Percentiles rank a stretch among this genome's conserved stretches.
Evolutionary conservation across 2,329 filamentous ascomycete genomes (phyloP).

Genomic region (Diplodia mutila): DNA sequence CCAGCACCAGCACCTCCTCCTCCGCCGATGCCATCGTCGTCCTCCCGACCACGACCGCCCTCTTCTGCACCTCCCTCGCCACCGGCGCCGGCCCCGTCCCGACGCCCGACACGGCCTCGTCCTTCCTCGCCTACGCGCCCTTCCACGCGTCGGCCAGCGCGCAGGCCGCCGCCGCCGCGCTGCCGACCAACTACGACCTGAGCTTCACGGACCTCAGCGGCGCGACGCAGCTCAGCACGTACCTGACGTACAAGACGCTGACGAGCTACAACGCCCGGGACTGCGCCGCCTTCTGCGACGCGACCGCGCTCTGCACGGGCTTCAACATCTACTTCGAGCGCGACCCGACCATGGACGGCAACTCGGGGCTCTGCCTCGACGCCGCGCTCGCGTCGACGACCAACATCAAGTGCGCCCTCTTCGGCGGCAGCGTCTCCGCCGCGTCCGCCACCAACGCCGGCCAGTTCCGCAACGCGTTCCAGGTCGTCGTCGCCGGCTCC

Average conservation of each 20-base stretch:
- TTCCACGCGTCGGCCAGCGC: background rate
- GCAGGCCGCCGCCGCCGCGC: background rate
- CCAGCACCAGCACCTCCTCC: background rate
- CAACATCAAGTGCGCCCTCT: constrained; percentile 39
- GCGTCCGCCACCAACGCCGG: constrained; percentile 34
- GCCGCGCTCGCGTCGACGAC: constrained; percentile 28
- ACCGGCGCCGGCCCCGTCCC: constrained; percentile 5
- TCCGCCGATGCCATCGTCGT: background rate
- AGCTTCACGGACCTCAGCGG: constrained; percentile 26
- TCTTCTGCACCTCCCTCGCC: constrained; percentile 7
- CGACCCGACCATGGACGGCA: constrained; percentile 27
- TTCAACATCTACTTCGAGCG: constrained; percentile 35
- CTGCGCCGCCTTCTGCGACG: constrained; percentile 28
- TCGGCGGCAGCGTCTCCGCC: constrained; percentile 32
- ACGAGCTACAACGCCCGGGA: constrained; percentile 26
- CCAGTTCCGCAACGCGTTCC: constrained; percentile 32
- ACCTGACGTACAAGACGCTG: constrained; percentile 28
- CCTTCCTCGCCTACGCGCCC: background rate
- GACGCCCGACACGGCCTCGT: constrained; percentile 5
- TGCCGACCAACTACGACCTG: constrained; percentile 17
- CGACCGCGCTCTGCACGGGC: constrained; percentile 28
- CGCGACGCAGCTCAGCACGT: constrained; percentile 27
- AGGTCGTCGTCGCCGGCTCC: constrained; percentile 29
- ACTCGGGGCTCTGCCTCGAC: constrained; percentile 27
- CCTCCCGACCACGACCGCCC: background rate